Base-by-base conservation (phyloP, 1,139 yeast genomes). In the Pneumocystis canis region DNA sequence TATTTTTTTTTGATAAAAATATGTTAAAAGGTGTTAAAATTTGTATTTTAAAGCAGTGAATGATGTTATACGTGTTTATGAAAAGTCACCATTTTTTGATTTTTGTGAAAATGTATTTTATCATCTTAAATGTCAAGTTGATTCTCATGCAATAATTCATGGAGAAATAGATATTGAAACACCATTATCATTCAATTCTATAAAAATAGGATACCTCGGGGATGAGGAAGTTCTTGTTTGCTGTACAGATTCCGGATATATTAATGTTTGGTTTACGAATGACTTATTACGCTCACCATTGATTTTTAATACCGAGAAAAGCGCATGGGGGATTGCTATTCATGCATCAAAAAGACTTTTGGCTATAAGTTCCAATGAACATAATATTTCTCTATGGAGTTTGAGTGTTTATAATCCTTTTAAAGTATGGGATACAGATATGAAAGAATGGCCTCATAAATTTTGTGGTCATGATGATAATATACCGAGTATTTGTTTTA, bases 271-370 rank as follows among this genome's bases (percentile, higher is more conserved):
- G 56, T 20, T 41, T 57, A 57, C 60, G 25, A 31, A 56, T 35
- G 41, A 30, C 37, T 14, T 61, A 14, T 56, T 47, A 16, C 40
- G 40, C 7, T 18, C 28, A 2, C 60, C 63, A 7, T 37, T 61
- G 20, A 35, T 54, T 30, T 28, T 61, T 40, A 57, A 61, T 39
- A 58, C 60, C 16, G 60, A 37, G 14, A 57, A 37, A 25, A 61
- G 63, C 30, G 58, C 41, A 11, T 61, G 63, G 63, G 63, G 63
- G 11, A 25, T 61, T 39, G 60, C 53, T 28, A 56, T 61, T 9
- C 62, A 39, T 28, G 3, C 54, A 2, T 47, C 54, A 3, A 47
- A 47, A 47, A n/a, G 60, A 16, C 54, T 35, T n/a, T 60, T 61
- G 35, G 60, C 60, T 5, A 57, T 57, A 25, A 58, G 60, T 16